A percentile compares a stretch with the other conserved stretches of the same genome.
Evolutionary conservation across 139 green algal species (phyloP).

Genomic region (Haematococcus lacustris): DNA sequence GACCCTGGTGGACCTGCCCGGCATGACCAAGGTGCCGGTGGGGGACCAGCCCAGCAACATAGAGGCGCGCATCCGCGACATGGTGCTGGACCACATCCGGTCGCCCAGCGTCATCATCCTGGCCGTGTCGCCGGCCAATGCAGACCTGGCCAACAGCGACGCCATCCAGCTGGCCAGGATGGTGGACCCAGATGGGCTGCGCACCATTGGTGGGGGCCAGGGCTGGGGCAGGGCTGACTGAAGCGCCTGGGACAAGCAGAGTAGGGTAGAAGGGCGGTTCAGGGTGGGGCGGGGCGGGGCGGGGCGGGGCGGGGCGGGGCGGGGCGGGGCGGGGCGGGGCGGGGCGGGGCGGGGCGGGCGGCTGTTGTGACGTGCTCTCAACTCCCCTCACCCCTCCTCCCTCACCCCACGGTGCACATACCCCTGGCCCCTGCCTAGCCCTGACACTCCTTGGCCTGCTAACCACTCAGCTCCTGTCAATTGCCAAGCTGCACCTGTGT

Average conservation of each 20-base stretch:
- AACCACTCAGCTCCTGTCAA: too few species aligned
- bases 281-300: not conserved
- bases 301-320: not conserved
- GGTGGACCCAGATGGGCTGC: slow-evolving; percentile 65
- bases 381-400: too few species aligned
- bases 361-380: too few species aligned
- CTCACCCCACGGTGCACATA: too few species aligned
- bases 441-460: too few species aligned
- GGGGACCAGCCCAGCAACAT: slow-evolving; percentile 96
- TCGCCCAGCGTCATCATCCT: slow-evolving; percentile 83
- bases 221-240: too few species aligned
- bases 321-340: too few species aligned
- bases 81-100: slow-evolving; percentile 86
- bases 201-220: slow-evolving; percentile 58
- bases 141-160: slow-evolving; percentile 78
- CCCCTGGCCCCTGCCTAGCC: too few species aligned
- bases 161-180: slow-evolving; percentile 67
- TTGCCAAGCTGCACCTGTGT: too few species aligned
- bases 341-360: too few species aligned
- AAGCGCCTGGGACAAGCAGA: too few species aligned
- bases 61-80: slow-evolving; percentile 75
- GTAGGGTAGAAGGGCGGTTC: not conserved
- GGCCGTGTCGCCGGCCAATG: slow-evolving; percentile 77
- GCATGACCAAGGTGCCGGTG: slow-evolving; percentile 93
- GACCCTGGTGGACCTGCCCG: slow-evolving; percentile 96